Evolutionary conservation across 306 rosid genomes (phyloP).

Genomic region (Dryas alaskensis): DNA sequence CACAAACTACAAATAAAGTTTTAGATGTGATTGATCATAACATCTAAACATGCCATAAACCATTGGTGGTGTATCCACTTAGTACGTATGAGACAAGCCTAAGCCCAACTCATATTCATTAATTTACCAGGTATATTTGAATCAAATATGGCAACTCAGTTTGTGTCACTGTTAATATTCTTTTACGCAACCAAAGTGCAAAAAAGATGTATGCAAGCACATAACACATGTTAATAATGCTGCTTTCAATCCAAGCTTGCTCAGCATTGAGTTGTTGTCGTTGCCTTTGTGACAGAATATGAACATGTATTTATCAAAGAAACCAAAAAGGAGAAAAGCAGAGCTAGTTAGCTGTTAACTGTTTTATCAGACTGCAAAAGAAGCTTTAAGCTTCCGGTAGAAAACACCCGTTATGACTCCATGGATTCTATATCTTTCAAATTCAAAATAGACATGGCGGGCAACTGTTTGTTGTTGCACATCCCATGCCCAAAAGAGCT

Average conservation of each 20-base stretch:
- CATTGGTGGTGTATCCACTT: no score
- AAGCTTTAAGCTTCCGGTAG: not conserved
- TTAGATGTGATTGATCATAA: no score
- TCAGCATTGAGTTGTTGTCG: not conserved
- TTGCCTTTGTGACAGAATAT: not conserved
- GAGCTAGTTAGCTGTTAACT: not conserved
- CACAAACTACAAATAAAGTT: no score
- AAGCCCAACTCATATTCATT: no score
- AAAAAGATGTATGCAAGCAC: not conserved
- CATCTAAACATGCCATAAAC: no score
- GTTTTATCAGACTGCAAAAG: conserved; percentile 12
- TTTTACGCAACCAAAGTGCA: not conserved
- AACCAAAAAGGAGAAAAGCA: not conserved
- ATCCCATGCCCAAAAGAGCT: not conserved
- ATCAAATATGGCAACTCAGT: not conserved
- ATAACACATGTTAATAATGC: not conserved
- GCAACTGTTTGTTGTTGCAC: not conserved
- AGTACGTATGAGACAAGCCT: no score
- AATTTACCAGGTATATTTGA: no score
- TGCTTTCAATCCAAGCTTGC: conserved; percentile 4
- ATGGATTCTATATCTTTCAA: not conserved
- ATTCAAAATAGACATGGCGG: conserved; percentile 9
- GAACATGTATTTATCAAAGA: not conserved
- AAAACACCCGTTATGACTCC: not conserved
- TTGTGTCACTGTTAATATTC: not conserved